Conservation (phyloP, 2,329 filamentous ascomycete species). For the Colletotrichum sp. region DNA sequence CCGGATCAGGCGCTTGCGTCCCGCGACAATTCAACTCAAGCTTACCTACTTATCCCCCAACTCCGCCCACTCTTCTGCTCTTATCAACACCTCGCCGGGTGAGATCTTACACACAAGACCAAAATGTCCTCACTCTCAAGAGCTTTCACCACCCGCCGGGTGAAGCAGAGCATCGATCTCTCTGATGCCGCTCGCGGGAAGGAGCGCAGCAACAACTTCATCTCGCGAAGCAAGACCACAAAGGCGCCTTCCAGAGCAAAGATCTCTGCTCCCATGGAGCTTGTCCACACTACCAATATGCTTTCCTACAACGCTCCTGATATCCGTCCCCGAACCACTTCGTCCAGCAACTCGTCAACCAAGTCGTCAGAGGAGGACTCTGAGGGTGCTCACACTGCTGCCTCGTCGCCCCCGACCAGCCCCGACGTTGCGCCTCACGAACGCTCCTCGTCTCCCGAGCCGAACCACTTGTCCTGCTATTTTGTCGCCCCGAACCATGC, state of each 20-base stretch:
- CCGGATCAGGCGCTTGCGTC: slow-evolving; percentile 6
- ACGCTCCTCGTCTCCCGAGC: slow-evolving; percentile 58
- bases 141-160: slow-evolving; percentile 74
- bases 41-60: neutral
- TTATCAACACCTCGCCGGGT: neutral
- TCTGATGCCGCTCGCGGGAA: slow-evolving; percentile 39
- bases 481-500: slow-evolving; percentile 60
- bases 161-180: slow-evolving; percentile 58
- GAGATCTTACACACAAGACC: neutral
- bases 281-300: slow-evolving; percentile 95
- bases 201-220: slow-evolving; percentile 25
- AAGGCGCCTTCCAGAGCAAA: slow-evolving; percentile 63
- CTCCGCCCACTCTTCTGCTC: neutral
- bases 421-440: slow-evolving; percentile 68
- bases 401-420: slow-evolving; percentile 69
- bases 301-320: slow-evolving; percentile 94
- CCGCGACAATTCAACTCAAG: neutral
- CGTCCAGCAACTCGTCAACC: slow-evolving; percentile 55
- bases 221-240: slow-evolving; percentile 56
- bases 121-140: slow-evolving; percentile 67
- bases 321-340: slow-evolving; percentile 58
- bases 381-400: slow-evolving; percentile 61
- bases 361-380: slow-evolving; percentile 76
- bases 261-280: slow-evolving; percentile 86
- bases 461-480: slow-evolving; percentile 72